Percentiles rank a stretch among this genome's conserved stretches.
Conservation (phyloP, 306 rosid genomes). For the Crotalaria pallida region DNA sequence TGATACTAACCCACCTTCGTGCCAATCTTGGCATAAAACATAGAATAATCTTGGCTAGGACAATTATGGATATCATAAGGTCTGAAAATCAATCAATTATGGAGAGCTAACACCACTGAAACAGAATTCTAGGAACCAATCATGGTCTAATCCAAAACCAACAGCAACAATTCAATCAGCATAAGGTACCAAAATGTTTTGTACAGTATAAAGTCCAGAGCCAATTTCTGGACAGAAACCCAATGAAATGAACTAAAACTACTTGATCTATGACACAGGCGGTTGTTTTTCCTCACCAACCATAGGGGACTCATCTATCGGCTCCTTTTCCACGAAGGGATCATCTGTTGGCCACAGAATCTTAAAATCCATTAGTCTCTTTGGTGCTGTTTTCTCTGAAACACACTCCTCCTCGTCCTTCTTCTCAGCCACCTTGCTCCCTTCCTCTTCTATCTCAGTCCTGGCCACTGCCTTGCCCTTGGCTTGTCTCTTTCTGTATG, state of each 20-base stretch:
- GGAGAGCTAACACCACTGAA: neutral
- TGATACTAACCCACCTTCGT: no score
- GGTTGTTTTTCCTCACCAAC: no score
- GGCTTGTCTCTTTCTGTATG: neutral
- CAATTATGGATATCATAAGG: neutral
- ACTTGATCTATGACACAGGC: neutral
- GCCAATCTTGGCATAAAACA: no score
- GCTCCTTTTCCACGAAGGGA: neutral
- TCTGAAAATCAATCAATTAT: neutral
- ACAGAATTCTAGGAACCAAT: neutral
- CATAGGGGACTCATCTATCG: neutral
- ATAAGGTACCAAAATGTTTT: no score
- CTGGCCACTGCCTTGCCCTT: neutral
- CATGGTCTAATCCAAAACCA: neutral
- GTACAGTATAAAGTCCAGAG: neutral
- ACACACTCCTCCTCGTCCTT: neutral
- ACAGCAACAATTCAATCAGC: neutral
- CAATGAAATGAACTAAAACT: neutral
- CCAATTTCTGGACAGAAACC: neutral
- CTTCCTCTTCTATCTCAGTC: neutral
- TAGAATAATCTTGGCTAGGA: neutral
- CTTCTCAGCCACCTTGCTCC: no score
- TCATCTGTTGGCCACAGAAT: neutral
- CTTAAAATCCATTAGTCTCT: neutral
- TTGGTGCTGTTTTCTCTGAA: neutral